phyloP scores from a whole-genome alignment of 192 early-diverging fungal genomes.

The Funneliformis geosporum region DNA sequence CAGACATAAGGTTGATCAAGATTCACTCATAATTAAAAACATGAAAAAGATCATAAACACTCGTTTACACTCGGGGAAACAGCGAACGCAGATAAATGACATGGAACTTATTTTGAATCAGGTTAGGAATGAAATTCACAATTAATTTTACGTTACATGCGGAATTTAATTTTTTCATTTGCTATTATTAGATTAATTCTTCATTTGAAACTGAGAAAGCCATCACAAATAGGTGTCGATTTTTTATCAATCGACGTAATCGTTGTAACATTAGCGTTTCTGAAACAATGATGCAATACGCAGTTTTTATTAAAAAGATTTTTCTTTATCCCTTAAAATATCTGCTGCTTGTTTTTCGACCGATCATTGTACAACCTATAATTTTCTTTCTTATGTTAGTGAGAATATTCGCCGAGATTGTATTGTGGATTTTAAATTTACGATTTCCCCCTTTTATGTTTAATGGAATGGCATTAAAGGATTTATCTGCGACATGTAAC shows the following conservation, averaged over 20 bases:
- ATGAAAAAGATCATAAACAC: constrained; percentile 43
- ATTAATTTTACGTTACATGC: not conserved
- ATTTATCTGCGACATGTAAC: constrained; percentile 64
- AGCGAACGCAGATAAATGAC: constrained; percentile 39
- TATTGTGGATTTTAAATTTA: constrained; percentile 62
- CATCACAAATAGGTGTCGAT: constrained; percentile 39
- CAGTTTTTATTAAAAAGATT: constrained; percentile 39
- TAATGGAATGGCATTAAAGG: constrained; percentile 72
- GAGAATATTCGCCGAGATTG: constrained; percentile 53
- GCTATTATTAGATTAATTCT: constrained; percentile 66
- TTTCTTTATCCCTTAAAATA: constrained; percentile 33
- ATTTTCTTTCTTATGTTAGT: constrained; percentile 51
- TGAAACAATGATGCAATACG: constrained; percentile 42
- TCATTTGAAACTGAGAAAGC: constrained; percentile 59
- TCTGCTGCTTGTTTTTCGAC: constrained; percentile 42
- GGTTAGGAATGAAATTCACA: constrained; percentile 38
- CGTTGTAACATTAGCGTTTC: constrained; percentile 43
- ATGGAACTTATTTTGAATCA: constrained; percentile 55
- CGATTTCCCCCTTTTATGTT: constrained; percentile 57
- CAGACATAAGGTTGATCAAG: constrained; percentile 35
- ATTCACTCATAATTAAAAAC: constrained; percentile 41
- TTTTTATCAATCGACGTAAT: constrained; percentile 37
- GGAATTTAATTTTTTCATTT: not conserved
- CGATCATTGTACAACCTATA: constrained; percentile 41
- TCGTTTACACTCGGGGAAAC: constrained; percentile 27